Evolutionary conservation across 371 early-diverging fungal species (phyloP).

Genomic region (Mortierella sp.): DNA sequence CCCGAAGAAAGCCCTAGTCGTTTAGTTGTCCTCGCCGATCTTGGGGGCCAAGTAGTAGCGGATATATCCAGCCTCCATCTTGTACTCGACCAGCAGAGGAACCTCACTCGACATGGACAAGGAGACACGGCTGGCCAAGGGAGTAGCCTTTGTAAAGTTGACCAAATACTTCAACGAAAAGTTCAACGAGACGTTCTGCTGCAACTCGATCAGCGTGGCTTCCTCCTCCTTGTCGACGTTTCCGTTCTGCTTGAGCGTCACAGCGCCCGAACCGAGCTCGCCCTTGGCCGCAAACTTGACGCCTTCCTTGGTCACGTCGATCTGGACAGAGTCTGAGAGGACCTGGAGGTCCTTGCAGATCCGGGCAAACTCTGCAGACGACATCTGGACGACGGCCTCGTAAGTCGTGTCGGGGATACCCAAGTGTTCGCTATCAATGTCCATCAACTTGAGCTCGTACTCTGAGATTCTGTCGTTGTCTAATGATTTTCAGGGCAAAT

Average conservation of each 20-base stretch:
- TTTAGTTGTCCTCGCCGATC: slow-evolving; percentile 55
- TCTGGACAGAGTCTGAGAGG: slow-evolving; percentile 90
- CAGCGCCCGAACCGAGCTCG: slow-evolving; percentile 90
- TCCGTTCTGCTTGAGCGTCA: slow-evolving; percentile 84
- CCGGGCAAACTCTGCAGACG: slow-evolving; percentile 92
- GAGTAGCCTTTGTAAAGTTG: slow-evolving; percentile 96
- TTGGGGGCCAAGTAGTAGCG: slow-evolving; percentile 87
- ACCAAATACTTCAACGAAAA: slow-evolving; percentile 95
- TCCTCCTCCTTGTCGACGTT: slow-evolving; percentile 87
- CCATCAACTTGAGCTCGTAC: slow-evolving; percentile 97
- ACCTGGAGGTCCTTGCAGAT: slow-evolving; percentile 91
- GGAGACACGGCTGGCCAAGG: slow-evolving; percentile 84
- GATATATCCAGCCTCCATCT: slow-evolving; percentile 93
- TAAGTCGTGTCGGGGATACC: slow-evolving; percentile 96
- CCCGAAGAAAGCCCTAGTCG: neutral
- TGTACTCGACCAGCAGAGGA: slow-evolving; percentile 96
- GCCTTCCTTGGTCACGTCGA: slow-evolving; percentile 94
- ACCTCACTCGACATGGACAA: slow-evolving; percentile 88
- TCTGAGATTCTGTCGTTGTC: slow-evolving; percentile 91
- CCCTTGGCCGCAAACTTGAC: slow-evolving; percentile 92
- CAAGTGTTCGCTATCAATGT: slow-evolving; percentile 96
- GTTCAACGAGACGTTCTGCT: slow-evolving; percentile 84
- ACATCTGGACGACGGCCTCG: slow-evolving; percentile 91
- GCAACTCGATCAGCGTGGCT: slow-evolving; percentile 81
- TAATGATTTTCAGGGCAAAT: slow-evolving; percentile 43